These are phyloP conservation scores for Miscanthus lutarioriparius DNA, from an alignment of 176 grass and related monocot species.

Conservation along the genomic window DNA sequence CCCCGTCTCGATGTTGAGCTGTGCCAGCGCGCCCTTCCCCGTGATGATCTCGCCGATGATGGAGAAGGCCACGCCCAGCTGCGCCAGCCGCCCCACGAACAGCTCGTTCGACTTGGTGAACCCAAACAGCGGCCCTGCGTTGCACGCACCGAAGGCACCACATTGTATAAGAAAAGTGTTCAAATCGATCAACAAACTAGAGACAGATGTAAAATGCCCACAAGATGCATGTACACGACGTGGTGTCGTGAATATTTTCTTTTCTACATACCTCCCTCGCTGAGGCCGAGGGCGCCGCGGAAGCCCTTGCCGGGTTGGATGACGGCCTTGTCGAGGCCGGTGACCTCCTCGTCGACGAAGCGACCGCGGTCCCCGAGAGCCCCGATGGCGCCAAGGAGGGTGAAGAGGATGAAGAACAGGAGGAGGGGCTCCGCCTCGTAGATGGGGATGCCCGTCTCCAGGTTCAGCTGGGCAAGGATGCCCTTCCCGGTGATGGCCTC, in stretches of 20 bases:
- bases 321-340: slow-evolving; percentile 85
- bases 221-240: too few relatives aligned
- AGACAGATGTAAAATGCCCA: neutral
- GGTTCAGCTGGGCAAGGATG: slow-evolving; percentile 85
- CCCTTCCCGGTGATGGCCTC: slow-evolving; percentile 98
- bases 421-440: slow-evolving; percentile 98
- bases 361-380: slow-evolving; percentile 87
- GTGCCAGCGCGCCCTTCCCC: slow-evolving; percentile 68
- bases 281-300: slow-evolving; percentile 72
- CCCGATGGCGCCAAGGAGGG: slow-evolving; percentile 94
- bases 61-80: slow-evolving; percentile 73
- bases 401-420: slow-evolving; percentile 99
- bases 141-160: neutral
- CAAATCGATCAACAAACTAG: neutral
- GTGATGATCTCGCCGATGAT: slow-evolving; percentile 76
- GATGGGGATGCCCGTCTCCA: slow-evolving; percentile 97
- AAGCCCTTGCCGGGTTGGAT: slow-evolving; percentile 88
- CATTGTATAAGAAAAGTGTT: neutral
- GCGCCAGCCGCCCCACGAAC: slow-evolving; percentile 63
- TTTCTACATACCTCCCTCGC: slow-evolving; percentile 60
- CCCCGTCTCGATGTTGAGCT: slow-evolving; percentile 72
- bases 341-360: slow-evolving; percentile 70
- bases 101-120: slow-evolving; percentile 75
- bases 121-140: slow-evolving; percentile 53
- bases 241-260: neutral